Conservation (phyloP, 2,329 filamentous ascomycete species). For the Paecilomyces fulvus region DNA sequence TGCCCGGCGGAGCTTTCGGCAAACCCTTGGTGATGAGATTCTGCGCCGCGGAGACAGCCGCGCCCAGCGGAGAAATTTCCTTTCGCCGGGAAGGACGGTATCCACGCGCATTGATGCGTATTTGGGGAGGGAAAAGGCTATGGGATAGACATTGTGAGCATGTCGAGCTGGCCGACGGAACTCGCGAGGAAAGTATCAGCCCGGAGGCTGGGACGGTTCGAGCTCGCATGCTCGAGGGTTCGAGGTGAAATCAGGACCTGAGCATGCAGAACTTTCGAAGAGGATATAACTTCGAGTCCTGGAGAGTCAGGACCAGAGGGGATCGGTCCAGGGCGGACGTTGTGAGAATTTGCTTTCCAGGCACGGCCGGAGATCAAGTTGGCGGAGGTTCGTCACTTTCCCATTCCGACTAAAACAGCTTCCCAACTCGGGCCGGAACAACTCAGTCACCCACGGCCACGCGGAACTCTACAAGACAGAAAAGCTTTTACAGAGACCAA, state of each 20-base stretch:
- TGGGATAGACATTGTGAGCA: slow-evolving; percentile 35
- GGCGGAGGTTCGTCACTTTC: background rate
- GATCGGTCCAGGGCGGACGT: background rate
- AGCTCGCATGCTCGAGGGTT: slow-evolving; percentile 28
- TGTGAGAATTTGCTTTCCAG: background rate
- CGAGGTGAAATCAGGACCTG: background rate
- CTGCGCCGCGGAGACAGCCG: slow-evolving; percentile 46
- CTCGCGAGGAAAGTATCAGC: slow-evolving; percentile 25
- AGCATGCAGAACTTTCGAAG: background rate
- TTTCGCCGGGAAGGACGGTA: slow-evolving; percentile 33
- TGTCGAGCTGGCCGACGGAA: slow-evolving; percentile 22
- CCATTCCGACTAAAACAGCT: background rate
- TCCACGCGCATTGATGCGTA: slow-evolving; percentile 23
- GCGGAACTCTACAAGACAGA: background rate
- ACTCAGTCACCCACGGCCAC: background rate
- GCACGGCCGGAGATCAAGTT: background rate
- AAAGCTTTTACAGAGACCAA: background rate
- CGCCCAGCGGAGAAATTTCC: slow-evolving; percentile 34
- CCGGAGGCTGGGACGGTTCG: slow-evolving; percentile 28
- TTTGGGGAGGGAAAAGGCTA: slow-evolving; percentile 19
- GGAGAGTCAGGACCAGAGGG: background rate
- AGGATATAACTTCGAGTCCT: background rate
- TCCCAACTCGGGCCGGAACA: background rate
- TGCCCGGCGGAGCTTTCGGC: slow-evolving; percentile 38
- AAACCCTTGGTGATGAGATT: slow-evolving; percentile 36